These are phyloP conservation scores for Toxoplasma gondii DNA, from an alignment of 169 alveolate genomes.

Conservation along the genomic window DNA sequence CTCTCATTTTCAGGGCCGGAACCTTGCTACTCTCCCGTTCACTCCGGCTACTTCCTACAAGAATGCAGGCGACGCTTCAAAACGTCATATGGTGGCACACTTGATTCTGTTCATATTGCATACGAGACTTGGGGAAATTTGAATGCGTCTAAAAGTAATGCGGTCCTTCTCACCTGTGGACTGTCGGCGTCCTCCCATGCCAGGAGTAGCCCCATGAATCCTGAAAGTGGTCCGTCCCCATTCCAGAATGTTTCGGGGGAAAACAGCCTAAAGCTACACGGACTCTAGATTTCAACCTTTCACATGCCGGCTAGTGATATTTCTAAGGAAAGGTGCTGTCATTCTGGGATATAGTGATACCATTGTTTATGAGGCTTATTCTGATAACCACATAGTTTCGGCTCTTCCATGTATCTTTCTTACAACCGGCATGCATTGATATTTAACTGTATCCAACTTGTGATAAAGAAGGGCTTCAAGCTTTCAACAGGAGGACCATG, in stretches of 20 bases:
- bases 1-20: slow-evolving; percentile 12
- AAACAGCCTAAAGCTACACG: not conserved
- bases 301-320: too few species aligned
- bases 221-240: not conserved
- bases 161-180: slow-evolving; percentile 51
- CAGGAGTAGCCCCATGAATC: slow-evolving; percentile 1
- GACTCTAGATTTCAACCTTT: too few species aligned
- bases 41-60: slow-evolving; percentile 12
- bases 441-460: too few species aligned
- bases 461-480: too few species aligned
- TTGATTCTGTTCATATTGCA: slow-evolving; percentile 11
- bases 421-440: too few species aligned
- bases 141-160: slow-evolving; percentile 23
- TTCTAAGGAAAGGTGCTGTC: not conserved
- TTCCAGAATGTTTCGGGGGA: not conserved
- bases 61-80: not conserved
- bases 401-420: too few species aligned
- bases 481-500: too few species aligned
- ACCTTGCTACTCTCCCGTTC: not conserved
- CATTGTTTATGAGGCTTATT: too few species aligned
- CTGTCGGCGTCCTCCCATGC: slow-evolving; percentile 45
- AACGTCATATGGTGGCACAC: slow-evolving; percentile 20
- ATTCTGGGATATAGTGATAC: not conserved
- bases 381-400: too few species aligned
- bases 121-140: slow-evolving; percentile 49